Evolutionary conservation across 2,329 filamentous ascomycete genomes (phyloP).

Genomic region (Trichoderma simmonsii): DNA sequence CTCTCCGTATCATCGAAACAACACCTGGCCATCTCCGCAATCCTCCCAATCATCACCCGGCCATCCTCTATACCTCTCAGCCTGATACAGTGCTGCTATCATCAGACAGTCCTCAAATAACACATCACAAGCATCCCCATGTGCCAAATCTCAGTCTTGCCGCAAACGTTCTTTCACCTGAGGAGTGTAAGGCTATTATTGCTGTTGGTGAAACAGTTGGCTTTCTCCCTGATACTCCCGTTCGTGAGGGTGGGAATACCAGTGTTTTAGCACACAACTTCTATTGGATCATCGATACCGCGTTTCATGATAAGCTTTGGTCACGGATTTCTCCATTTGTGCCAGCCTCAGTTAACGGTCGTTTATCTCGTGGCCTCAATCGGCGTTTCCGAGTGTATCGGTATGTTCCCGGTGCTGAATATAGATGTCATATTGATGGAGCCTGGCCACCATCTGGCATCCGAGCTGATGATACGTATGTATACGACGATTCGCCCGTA

Average conservation of each 20-base stretch:
- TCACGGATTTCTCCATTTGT: slow-evolving; percentile 56
- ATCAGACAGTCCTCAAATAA: slow-evolving; percentile 43
- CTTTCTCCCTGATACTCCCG: slow-evolving; percentile 65
- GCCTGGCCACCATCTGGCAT: slow-evolving; percentile 72
- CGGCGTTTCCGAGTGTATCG: slow-evolving; percentile 68
- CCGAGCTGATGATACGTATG: slow-evolving; percentile 53
- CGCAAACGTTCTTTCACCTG: slow-evolving; percentile 55
- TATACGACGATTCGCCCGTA: slow-evolving; percentile 63
- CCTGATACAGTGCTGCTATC: slow-evolving; percentile 55
- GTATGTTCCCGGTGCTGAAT: slow-evolving; percentile 70
- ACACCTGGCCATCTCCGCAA: slow-evolving; percentile 59
- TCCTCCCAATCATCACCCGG: slow-evolving; percentile 65
- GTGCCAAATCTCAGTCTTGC: slow-evolving; percentile 61
- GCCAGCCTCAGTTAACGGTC: slow-evolving; percentile 53
- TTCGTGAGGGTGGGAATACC: slow-evolving; percentile 62
- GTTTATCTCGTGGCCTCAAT: slow-evolving; percentile 60
- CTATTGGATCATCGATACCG: slow-evolving; percentile 65
- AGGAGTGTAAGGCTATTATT: slow-evolving; percentile 65
- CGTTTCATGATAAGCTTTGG: slow-evolving; percentile 64
- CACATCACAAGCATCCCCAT: slow-evolving; percentile 56
- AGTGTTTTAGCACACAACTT: slow-evolving; percentile 70
- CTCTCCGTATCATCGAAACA: slow-evolving; percentile 59
- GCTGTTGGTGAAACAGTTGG: slow-evolving; percentile 62
- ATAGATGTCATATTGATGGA: slow-evolving; percentile 67
- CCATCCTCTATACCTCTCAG: slow-evolving; percentile 60